These are phyloP conservation scores for Podaxis sp. DNA, from an alignment of 768 basidiomycete genomes.

Conservation along the genomic window DNA sequence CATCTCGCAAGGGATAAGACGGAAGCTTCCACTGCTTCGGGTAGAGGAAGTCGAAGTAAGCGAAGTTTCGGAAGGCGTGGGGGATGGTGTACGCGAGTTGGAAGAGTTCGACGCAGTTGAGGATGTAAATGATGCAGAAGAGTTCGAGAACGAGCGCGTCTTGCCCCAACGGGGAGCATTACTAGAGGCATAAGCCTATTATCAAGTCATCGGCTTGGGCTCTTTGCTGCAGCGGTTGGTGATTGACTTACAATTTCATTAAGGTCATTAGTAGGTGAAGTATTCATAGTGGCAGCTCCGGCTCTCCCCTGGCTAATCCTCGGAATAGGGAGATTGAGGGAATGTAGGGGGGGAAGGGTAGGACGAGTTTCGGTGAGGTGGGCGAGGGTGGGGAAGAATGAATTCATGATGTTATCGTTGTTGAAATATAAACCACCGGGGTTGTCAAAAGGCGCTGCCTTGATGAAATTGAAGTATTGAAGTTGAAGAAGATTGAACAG, in stretches of 20 bases:
- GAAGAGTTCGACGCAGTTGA: neutral
- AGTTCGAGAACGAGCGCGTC: conserved; percentile 2
- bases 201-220: neutral
- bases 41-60: conserved; percentile 11
- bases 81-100: conserved; percentile 17
- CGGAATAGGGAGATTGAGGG: conserved; percentile 34
- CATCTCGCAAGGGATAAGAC: conserved; percentile 45
- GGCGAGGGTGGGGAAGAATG: conserved; percentile 14
- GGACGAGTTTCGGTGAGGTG: conserved; percentile 28
- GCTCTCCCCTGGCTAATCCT: conserved; percentile 5
- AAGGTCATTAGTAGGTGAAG: conserved; percentile 14
- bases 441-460: conserved; percentile 35
- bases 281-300: conserved; percentile 16
- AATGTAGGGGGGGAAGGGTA: conserved; percentile 48
- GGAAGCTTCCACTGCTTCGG: conserved; percentile 24
- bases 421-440: conserved; percentile 26
- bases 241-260: conserved; percentile 6
- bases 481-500: conserved; percentile 12
- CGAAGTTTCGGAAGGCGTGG: conserved; percentile 17
- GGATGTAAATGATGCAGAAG: neutral
- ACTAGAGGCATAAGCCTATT: conserved; percentile 7
- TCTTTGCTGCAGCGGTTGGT: neutral
- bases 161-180: conserved; percentile 17
- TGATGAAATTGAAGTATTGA: conserved; percentile 15
- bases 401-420: conserved; percentile 7